Base-by-base conservation (phyloP, 805 yeast species). In the Debaryomyces hansenii region DNA sequence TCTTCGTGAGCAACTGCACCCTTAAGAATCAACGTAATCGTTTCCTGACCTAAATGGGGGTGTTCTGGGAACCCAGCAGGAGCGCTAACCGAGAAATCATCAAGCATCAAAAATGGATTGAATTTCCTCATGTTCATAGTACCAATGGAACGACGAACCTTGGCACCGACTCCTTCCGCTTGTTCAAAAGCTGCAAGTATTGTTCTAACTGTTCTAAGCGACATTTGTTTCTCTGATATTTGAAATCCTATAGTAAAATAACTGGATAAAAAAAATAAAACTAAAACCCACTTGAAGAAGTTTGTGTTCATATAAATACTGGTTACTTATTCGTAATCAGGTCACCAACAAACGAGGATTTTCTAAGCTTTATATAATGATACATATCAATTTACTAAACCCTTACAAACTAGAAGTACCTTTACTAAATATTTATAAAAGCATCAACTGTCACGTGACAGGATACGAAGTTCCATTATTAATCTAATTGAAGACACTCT, bases 81-180 rank as follows among this genome's bases (percentile, higher is more conserved):
- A 4, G 82, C 82, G 6, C 74, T 59, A 37, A 82, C 82, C 39
- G 71, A 74, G 64, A 90, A 89, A 60, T 90, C 95, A 58, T 89
- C 96, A 29, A 88, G 70, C 84, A 89, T 76, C 46, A 89, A 68
- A 59, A 89, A 89, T 4, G 96, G 96, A 12, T 88, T 75, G 65
- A 89, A 89, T 63, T 85, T 84, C 57, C 91, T 75, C 75, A 83
- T 77, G 20, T 74, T 69, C 65, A 72, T 69, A 5, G 83, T 77
- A 37, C 96, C 96, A 47, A 89, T 82, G 4, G 94, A 82, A 57
- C 96, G 75, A 62, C 96, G 78, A 20, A 89, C 96, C 27, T 77
- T 68, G 24, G 96, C 96, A n/a, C 96, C 96, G 27, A 77, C 90
- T 53, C 96, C 96, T 67, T 89, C 96, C 15, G 84, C 74, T 58